Evolutionary conservation across 352 stramenopile genomes (phyloP).

Genomic region (Phytopythium boreale): DNA sequence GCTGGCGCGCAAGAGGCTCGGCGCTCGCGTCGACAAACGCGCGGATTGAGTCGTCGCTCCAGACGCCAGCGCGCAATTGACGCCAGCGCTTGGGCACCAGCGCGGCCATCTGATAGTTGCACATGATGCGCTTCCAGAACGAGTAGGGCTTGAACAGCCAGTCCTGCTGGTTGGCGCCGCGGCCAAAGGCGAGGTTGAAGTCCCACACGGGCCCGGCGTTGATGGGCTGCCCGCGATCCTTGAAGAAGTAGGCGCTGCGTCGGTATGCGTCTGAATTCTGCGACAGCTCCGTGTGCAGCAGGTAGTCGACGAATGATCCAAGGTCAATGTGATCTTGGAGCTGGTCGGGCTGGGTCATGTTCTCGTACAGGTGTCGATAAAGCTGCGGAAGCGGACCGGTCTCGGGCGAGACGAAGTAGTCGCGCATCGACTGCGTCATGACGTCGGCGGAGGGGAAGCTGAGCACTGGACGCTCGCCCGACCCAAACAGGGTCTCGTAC

Average conservation of each 20-base stretch:
- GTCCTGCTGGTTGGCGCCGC: conserved; percentile 26
- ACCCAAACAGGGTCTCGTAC: conserved; percentile 55
- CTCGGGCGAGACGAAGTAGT: conserved; percentile 50
- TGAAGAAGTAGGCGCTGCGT: conserved; percentile 68
- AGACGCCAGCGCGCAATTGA: conserved; percentile 34
- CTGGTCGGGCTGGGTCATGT: conserved; percentile 51
- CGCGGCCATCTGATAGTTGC: conserved; percentile 70
- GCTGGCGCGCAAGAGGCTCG: conserved; percentile 40
- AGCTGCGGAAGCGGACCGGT: conserved; percentile 52
- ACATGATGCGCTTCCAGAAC: conserved; percentile 62
- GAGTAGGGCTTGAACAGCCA: conserved; percentile 56
- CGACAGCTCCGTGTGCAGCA: conserved; percentile 65
- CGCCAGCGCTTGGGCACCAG: conserved; percentile 55
- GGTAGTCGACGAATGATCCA: conserved; percentile 69
- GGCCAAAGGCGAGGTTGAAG: conserved; percentile 65
- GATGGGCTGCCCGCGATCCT: conserved; percentile 58
- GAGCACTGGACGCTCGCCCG: conserved; percentile 45
- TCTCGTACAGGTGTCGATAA: conserved; percentile 58
- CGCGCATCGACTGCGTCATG: conserved; percentile 58
- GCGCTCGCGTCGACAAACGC: conserved; percentile 36
- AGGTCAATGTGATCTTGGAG: conserved; percentile 57
- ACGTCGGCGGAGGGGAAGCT: conserved; percentile 32
- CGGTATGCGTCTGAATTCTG: conserved; percentile 61
- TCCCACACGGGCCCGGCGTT: conserved; percentile 71
- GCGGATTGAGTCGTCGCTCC: conserved; percentile 50